Conservation (phyloP, 768 basidiomycete genomes). For the Collybia nuda region DNA sequence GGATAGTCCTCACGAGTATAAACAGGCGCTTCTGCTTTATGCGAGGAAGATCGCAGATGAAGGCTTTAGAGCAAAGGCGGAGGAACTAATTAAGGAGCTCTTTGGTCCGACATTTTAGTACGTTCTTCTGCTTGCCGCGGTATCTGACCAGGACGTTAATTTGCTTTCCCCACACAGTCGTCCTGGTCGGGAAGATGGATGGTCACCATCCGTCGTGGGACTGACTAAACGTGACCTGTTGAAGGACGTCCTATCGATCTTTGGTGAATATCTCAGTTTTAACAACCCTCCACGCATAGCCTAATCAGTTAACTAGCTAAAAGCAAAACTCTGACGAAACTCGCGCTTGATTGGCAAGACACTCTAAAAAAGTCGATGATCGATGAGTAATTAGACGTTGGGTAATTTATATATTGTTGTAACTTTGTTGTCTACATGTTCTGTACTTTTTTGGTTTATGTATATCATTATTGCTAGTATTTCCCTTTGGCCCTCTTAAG, state of each 20-base stretch:
- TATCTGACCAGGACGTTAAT: neutral
- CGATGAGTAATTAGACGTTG: slow-evolving; percentile 38
- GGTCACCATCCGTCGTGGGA: slow-evolving; percentile 71
- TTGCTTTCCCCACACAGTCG: slow-evolving; percentile 52
- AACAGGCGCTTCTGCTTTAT: slow-evolving; percentile 70
- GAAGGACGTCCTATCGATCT: slow-evolving; percentile 74
- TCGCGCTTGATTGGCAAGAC: slow-evolving; percentile 85
- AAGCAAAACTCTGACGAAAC: slow-evolving; percentile 71
- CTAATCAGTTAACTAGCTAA: slow-evolving; percentile 42
- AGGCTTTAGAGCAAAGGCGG: slow-evolving; percentile 83
- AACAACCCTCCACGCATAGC: neutral
- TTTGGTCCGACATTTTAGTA: slow-evolving; percentile 91
- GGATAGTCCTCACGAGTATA: slow-evolving; percentile 86
- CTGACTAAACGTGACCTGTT: slow-evolving; percentile 80
- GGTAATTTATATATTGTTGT: slow-evolving; percentile 2
- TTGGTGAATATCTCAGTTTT: slow-evolving; percentile 53
- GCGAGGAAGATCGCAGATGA: slow-evolving; percentile 88
- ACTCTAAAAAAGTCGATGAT: slow-evolving; percentile 60
- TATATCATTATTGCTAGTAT: neutral
- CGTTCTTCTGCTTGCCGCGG: slow-evolving; percentile 26
- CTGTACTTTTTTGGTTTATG: neutral
- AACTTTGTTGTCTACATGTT: neutral
- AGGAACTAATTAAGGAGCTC: slow-evolving; percentile 89
- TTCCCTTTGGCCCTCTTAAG: too few relatives aligned
- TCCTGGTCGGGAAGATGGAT: slow-evolving; percentile 60